Evolutionary conservation across 1,284 basidiomycete species (phyloP).

Genomic region (Ceratobasidium sp.): DNA sequence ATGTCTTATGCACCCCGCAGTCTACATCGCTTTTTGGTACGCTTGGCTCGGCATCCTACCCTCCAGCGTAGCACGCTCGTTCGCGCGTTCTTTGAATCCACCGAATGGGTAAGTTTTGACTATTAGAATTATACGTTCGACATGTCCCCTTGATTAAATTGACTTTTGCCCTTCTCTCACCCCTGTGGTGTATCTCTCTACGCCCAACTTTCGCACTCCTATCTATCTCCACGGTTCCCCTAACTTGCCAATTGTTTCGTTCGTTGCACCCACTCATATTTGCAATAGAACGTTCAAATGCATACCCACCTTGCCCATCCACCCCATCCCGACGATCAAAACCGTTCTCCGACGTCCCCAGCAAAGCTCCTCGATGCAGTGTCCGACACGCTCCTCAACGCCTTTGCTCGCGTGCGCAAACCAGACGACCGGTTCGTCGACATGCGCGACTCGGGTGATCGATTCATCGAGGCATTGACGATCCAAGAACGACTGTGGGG

Average conservation of each 20-base stretch:
- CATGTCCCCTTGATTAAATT: neutral
- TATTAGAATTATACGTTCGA: neutral
- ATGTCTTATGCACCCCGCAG: conserved; percentile 59
- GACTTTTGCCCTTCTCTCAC: neutral
- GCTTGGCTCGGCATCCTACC: conserved; percentile 92
- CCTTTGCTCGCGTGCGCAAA: conserved; percentile 94
- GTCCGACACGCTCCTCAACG: conserved; percentile 95
- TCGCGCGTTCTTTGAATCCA: conserved; percentile 93
- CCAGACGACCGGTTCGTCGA: conserved; percentile 95
- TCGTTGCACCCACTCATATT: neutral
- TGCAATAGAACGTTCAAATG: conserved; percentile 87
- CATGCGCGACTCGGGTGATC: conserved; percentile 92
- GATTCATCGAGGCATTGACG: conserved; percentile 91
- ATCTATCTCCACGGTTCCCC: conserved; percentile 18
- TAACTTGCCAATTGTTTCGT: neutral
- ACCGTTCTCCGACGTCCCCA: conserved; percentile 55
- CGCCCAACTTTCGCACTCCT: neutral
- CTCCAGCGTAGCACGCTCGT: conserved; percentile 92
- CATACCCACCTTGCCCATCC: conserved; percentile 93
- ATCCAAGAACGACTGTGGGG: conserved; percentile 85
- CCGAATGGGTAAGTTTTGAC: conserved; percentile 87
- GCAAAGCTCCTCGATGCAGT: conserved; percentile 89
- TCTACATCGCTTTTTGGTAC: conserved; percentile 92
- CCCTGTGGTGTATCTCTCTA: neutral
- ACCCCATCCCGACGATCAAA: conserved; percentile 72